These are phyloP conservation scores for Adansonia digitata DNA, from an alignment of 345 rosid genomes.

Conservation along the genomic window DNA sequence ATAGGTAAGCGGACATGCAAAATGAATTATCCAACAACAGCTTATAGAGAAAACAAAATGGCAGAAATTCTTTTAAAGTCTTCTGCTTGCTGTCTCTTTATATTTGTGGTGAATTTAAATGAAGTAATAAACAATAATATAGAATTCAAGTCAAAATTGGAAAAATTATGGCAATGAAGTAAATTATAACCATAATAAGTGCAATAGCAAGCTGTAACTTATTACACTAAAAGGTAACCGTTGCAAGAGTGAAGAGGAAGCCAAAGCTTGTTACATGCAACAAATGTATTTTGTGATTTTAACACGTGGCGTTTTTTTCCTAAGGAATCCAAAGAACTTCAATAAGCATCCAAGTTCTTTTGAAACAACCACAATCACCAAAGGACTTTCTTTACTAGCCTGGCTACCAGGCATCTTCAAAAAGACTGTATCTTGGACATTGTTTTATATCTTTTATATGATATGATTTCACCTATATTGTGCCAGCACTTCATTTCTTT, in stretches of 20 bases:
- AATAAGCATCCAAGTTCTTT: not conserved
- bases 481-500: no score
- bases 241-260: not conserved
- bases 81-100: not conserved
- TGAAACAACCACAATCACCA: not conserved
- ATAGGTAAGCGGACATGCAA: not conserved
- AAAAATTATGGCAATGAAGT: not conserved
- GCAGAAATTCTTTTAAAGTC: not conserved
- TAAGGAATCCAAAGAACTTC: not conserved
- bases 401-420: not conserved
- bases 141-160: not conserved
- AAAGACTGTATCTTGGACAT: not conserved
- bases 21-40: not conserved
- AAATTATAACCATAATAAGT: not conserved
- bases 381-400: not conserved
- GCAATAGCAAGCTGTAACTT: not conserved
- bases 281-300: not conserved
- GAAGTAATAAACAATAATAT: not conserved
- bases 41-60: not conserved
- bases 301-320: not conserved
- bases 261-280: not conserved
- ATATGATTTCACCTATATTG: no score
- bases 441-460: not conserved
- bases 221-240: not conserved
- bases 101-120: not conserved